A percentile compares a stretch with the other conserved stretches of the same genome.
These are phyloP conservation scores for Coemansia sp. DNA, from an alignment of 192 early-diverging fungal genomes.

Conservation along the genomic window DNA sequence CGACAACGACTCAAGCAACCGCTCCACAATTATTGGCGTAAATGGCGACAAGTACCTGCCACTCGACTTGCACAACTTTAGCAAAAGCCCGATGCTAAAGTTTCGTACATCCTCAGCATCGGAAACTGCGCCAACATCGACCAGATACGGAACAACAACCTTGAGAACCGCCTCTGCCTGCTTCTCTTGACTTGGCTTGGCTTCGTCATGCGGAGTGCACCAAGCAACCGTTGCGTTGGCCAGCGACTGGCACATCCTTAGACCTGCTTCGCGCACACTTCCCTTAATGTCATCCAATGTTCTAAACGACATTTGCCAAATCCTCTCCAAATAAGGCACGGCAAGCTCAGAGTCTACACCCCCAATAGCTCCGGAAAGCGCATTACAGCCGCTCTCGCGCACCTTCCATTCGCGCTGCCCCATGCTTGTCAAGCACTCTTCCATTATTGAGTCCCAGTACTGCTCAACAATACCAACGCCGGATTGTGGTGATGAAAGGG, in stretches of 20 bases:
- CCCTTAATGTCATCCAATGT: slow-evolving; percentile 94
- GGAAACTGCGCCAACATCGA: slow-evolving; percentile 72
- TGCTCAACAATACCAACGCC: slow-evolving; percentile 21
- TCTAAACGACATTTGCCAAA: slow-evolving; percentile 92
- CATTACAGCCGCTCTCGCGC: slow-evolving; percentile 74
- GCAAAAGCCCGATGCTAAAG: slow-evolving; percentile 77
- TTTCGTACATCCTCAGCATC: slow-evolving; percentile 85
- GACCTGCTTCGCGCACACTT: slow-evolving; percentile 81
- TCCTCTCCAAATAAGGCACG: slow-evolving; percentile 67
- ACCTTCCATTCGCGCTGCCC: slow-evolving; percentile 84
- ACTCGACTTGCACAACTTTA: slow-evolving; percentile 80
- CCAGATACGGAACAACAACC: slow-evolving; percentile 86
- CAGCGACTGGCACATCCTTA: slow-evolving; percentile 76
- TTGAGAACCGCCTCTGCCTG: slow-evolving; percentile 71
- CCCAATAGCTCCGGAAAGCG: slow-evolving; percentile 30
- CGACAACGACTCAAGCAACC: slow-evolving; percentile 82
- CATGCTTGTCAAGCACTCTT: slow-evolving; percentile 75
- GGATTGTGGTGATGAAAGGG: not conserved
- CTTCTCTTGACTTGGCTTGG: slow-evolving; percentile 46
- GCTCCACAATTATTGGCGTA: slow-evolving; percentile 69
- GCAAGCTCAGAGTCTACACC: slow-evolving; percentile 26
- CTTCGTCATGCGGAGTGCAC: slow-evolving; percentile 59
- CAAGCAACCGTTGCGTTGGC: slow-evolving; percentile 82
- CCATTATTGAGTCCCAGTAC: slow-evolving; percentile 69
- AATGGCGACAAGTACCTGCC: slow-evolving; percentile 73